These are phyloP conservation scores for Ophiostoma sp. DNA, from an alignment of 2,329 filamentous ascomycete species.

Conservation along the genomic window DNA sequence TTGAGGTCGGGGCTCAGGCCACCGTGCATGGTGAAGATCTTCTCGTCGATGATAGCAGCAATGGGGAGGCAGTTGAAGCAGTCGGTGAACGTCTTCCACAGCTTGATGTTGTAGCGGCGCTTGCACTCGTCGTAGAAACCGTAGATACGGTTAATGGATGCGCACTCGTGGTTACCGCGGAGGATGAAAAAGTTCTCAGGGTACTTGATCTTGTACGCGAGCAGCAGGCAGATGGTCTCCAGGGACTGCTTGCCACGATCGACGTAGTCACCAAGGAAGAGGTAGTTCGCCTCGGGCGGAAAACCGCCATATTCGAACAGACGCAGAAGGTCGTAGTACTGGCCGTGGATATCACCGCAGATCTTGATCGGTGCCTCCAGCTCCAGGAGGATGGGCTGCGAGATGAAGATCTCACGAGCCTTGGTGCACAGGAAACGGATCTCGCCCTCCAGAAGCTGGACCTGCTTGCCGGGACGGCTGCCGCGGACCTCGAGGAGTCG, in stretches of 20 bases:
- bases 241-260: conserved; percentile 99
- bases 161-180: conserved; percentile 98
- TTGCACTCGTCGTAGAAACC: conserved; percentile 99
- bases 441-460: conserved; percentile 93
- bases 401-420: conserved; percentile 98
- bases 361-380: conserved; percentile 99
- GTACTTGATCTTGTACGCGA: conserved; percentile 99
- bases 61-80: conserved; percentile 99
- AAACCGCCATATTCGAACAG: conserved; percentile 98
- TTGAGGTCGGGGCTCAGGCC: conserved; percentile 95
- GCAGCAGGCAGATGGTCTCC: conserved; percentile 93
- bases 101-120: conserved; percentile 97
- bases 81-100: conserved; percentile 99
- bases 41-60: conserved; percentile 98
- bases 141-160: conserved; percentile 98
- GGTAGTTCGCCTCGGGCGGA: conserved; percentile 97
- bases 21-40: conserved; percentile 99
- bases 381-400: conserved; percentile 95
- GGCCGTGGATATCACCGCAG: conserved; percentile 97
- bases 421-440: conserved; percentile 98
- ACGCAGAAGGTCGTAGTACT: conserved; percentile 97
- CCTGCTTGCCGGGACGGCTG: conserved; percentile 97
- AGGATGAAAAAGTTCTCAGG: conserved; percentile 99
- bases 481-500: conserved; percentile 95
- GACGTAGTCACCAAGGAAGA: conserved; percentile 98